These are phyloP conservation scores for Aspergillus novoparasiticus DNA, from an alignment of 2,329 filamentous ascomycete species.

Conservation along the genomic window DNA sequence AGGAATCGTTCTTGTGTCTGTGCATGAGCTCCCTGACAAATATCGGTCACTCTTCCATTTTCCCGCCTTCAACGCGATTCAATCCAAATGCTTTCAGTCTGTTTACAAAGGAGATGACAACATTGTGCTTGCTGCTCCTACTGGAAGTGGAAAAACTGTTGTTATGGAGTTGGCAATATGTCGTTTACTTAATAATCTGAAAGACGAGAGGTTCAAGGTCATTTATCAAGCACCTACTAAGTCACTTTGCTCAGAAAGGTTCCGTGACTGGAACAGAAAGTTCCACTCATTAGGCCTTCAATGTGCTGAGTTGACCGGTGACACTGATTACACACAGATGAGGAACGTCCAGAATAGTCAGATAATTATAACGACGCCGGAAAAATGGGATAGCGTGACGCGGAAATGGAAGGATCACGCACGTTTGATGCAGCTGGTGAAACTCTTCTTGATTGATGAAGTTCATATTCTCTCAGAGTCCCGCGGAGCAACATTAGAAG, in stretches of 20 bases:
- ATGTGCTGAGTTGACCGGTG: conserved; percentile 79
- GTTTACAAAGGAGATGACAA: conserved; percentile 73
- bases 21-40: conserved; percentile 66
- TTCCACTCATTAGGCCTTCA: conserved; percentile 68
- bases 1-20: conserved; percentile 63
- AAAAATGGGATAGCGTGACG: conserved; percentile 91
- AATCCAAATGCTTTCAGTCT: conserved; percentile 73
- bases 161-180: conserved; percentile 82
- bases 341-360: conserved; percentile 70
- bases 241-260: conserved; percentile 75
- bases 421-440: conserved; percentile 72
- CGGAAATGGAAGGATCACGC: conserved; percentile 82
- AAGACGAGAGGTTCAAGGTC: conserved; percentile 70
- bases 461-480: conserved; percentile 82
- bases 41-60: conserved; percentile 73
- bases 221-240: conserved; percentile 86
- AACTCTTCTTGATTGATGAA: conserved; percentile 82
- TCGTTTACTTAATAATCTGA: conserved; percentile 61
- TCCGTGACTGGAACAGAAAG: conserved; percentile 76
- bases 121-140: conserved; percentile 77
- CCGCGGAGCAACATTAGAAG: conserved; percentile 78
- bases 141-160: conserved; percentile 82
- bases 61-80: conserved; percentile 76
- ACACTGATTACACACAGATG: conserved; percentile 70
- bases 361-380: conserved; percentile 84